Evolutionary conservation across 31 red algal species (phyloP).

Genomic region (Asparagopsis taxiformis): DNA sequence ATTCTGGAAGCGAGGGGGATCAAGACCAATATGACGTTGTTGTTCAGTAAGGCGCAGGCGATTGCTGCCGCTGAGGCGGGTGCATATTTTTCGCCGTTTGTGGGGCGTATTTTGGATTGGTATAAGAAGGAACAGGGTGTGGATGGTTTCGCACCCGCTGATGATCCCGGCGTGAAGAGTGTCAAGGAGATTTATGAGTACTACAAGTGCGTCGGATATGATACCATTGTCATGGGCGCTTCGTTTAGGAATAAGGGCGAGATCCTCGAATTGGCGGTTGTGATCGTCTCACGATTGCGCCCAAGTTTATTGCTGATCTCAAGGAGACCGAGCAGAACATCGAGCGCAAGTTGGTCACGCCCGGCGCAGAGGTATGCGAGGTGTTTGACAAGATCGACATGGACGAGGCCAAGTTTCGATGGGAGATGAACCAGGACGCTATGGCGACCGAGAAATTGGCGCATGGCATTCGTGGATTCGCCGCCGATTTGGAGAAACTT

Average conservation of each 20-base stretch:
- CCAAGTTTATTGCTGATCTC: conserved; percentile 52
- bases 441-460: conserved; percentile 74
- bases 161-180: conserved; percentile 58
- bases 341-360: conserved; percentile 10
- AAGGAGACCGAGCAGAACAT: conserved; percentile 24
- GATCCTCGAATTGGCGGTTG: conserved; percentile 73
- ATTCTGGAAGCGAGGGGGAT: conserved; percentile 48
- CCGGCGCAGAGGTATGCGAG: conserved; percentile 9
- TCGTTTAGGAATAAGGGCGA: conserved; percentile 63
- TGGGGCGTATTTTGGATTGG: conserved; percentile 75
- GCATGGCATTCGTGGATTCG: conserved; percentile 70
- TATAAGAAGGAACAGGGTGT: conserved; percentile 62
- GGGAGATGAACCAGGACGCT: conserved; percentile 61
- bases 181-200: conserved; percentile 57
- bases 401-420: conserved; percentile 55
- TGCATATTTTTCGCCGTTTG: conserved; percentile 71
- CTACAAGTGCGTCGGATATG: conserved; percentile 61
- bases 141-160: conserved; percentile 29
- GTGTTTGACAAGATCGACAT: conserved; percentile 37
- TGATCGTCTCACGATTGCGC: conserved; percentile 76
- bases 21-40: conserved; percentile 66
- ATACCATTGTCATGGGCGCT: conserved; percentile 81
- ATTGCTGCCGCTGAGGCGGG: conserved; percentile 62
- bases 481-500: conserved; percentile 44
- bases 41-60: conserved; percentile 60